A percentile compares a stretch with the other conserved stretches of the same genome.
phyloP scores from a whole-genome alignment of 2,329 filamentous ascomycete genomes.

The Colletotrichum sp. region DNA sequence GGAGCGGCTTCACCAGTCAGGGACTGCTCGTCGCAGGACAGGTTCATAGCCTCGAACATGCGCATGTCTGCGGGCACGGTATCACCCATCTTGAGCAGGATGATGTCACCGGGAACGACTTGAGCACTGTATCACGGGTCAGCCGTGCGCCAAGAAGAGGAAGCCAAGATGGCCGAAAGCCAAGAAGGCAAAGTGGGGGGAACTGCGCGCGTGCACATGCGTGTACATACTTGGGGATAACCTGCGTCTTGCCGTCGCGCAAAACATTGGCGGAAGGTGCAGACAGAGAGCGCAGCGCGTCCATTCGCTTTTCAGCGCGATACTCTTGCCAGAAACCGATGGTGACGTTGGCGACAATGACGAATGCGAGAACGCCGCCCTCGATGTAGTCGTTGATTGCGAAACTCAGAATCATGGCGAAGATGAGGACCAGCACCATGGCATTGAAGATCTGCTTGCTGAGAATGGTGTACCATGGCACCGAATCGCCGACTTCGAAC shows the following conservation, averaged over 20 bases:
- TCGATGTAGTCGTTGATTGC: constrained; percentile 71
- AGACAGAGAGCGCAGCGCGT: constrained; percentile 63
- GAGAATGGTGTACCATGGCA: constrained; percentile 74
- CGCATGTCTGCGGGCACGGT: constrained; percentile 77
- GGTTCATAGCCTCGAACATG: constrained; percentile 75
- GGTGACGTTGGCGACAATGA: constrained; percentile 71
- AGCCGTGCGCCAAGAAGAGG: constrained; percentile 19
- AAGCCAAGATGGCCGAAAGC: background rate
- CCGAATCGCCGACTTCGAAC: constrained; percentile 69
- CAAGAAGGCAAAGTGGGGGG: background rate
- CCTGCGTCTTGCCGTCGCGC: constrained; percentile 60
- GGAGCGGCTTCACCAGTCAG: constrained; percentile 79
- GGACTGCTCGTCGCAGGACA: constrained; percentile 78
- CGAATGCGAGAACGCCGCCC: constrained; percentile 68
- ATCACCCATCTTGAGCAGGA: constrained; percentile 72
- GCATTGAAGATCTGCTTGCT: constrained; percentile 77
- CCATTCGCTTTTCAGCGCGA: constrained; percentile 70
- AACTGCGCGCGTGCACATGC: background rate
- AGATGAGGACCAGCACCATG: constrained; percentile 77
- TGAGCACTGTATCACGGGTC: constrained; percentile 48
- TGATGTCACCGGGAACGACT: constrained; percentile 75
- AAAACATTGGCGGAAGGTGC: constrained; percentile 67
- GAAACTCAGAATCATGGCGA: constrained; percentile 76
- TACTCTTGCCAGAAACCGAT: constrained; percentile 72
- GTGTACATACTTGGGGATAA: constrained; percentile 59